Base-by-base conservation (phyloP, 2,329 filamentous ascomycete species). In the Madurella mycetomatis region DNA sequence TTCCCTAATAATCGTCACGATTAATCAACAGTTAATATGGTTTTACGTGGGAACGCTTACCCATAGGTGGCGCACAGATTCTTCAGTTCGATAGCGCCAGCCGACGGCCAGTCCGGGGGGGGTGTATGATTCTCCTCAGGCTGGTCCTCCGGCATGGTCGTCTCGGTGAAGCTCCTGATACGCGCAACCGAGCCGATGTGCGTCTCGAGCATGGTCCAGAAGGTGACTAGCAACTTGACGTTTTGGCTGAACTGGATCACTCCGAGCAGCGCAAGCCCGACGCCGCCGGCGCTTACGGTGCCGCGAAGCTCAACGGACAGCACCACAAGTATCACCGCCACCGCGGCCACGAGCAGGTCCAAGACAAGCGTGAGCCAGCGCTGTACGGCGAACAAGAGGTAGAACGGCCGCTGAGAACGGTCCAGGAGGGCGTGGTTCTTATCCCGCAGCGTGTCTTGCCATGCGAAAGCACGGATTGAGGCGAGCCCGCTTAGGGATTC, bases 331-430 rank as follows among this genome's bases (percentile, higher is more conserved):
- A 70, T 53, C 1, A 69, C 62, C 1, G 71, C 72, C 2, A 74
- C 51, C 5, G 62, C 67, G 2, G 68, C 68, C 1, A 74, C 70
- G 7, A 72, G 55, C 9, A 75, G 58, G 42, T 73, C 67, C 7
- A 75, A 61, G 0, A 72, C 70, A 1, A 75, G 60, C 0, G 65
- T 68, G 3, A 76, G 65, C 81, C 82, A 85, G 37, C 78, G 72
- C 62, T 85, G 83, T 3, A 83, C 73, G 40, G 76, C 75, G 53
- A 73, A 78, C 5, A 84, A 70, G 0, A 83, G 70, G 60, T 85
- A 85, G 47, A 77, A 80, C 0, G 82, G 81, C 18, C 71, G 67
- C 59, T 85, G 82, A 0, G 81, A 81, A 5, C 67, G 66, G 55
- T 84, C 78, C 1, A 85, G 67, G 0, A 80, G 70, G 4, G 61